Base-by-base conservation (phyloP, 805 yeast genomes). In the Candida lessepsii region DNA sequence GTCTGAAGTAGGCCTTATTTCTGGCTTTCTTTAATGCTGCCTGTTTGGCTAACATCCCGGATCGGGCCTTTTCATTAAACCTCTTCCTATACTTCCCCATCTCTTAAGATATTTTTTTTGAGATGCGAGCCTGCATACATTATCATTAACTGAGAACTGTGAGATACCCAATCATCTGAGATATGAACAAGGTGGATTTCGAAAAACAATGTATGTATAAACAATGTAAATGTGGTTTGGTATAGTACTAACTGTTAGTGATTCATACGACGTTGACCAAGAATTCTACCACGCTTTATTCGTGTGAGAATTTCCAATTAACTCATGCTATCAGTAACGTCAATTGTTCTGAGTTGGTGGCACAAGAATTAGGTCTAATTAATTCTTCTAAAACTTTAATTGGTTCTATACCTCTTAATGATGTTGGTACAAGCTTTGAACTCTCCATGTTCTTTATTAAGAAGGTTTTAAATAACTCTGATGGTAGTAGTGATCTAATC, bases 41-140 rank as follows among this genome's bases (percentile, higher is more conserved):
- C 58, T 83, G 86, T 69, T 83, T 86, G 20, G 88, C 81, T 53
- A 87, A 81, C 74, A 84, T 83, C 14, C 96, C 95, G 2, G 87
- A 57, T 24, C 95, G 79, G 41, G 93, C 96, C 65, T 84, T 85
- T 58, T 83, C 95, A 57, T 87, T 87, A 67, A 81, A 84, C 46
- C 96, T 63, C 60, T 78, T 76, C 50, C 93, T 75, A 58, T 86
- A 86, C 46, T 83, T 84, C 42, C 91, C 96, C 96, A 87, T 87
- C 23, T 9, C 37, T 21, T 26, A 13, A 11, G 23, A 11, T 27
- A 34, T 9, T 9, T 39, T 39, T 40, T 32, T 27, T 31, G 41
- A 26, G 41, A 39, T 39, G 41, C 35, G 26, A n/a, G 31, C 5
- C 31, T 29, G 31, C 31, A 29, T 29, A 29, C 17, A 30, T 20